Evolutionary conservation across 805 yeast species (phyloP).

Genomic region (Candida caryicola): DNA sequence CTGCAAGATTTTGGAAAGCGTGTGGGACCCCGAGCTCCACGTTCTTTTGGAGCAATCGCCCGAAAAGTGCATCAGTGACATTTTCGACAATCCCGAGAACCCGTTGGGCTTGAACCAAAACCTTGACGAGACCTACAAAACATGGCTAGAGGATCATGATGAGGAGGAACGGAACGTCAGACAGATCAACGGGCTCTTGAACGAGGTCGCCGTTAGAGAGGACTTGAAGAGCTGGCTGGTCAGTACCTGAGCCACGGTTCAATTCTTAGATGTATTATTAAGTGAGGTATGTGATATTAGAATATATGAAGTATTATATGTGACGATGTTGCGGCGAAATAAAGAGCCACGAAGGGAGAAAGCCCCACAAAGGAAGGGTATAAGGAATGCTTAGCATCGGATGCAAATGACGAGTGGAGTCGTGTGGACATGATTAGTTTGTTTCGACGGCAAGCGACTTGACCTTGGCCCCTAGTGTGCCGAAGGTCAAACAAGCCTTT

Average conservation of each 20-base stretch:
- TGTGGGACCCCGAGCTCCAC: slow-evolving; percentile 56
- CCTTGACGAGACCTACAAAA: slow-evolving; percentile 9
- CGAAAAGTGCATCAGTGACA: slow-evolving; percentile 68
- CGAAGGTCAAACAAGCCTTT: not conserved
- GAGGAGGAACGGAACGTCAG: slow-evolving; percentile 22
- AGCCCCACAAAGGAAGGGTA: too few relatives aligned
- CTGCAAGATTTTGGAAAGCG: slow-evolving; percentile 52
- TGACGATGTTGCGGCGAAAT: not conserved
- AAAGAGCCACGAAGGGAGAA: too few relatives aligned
- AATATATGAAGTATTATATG: not conserved
- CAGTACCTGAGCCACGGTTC: not conserved
- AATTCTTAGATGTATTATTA: not conserved
- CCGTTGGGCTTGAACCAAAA: slow-evolving; percentile 13
- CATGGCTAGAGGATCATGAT: slow-evolving; percentile 8
- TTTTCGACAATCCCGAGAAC: slow-evolving; percentile 60
- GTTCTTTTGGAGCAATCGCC: slow-evolving; percentile 57
- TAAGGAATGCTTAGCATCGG: too few relatives aligned
- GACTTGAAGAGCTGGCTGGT: slow-evolving; percentile 45
- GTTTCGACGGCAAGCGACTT: not conserved
- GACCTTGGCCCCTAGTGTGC: slow-evolving; percentile 2
- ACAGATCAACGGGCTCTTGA: slow-evolving; percentile 38
- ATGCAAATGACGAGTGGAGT: too few relatives aligned
- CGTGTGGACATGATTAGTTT: too few relatives aligned
- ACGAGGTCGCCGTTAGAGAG: slow-evolving; percentile 33
- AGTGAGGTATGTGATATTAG: too few relatives aligned